Conservation (phyloP, 2,329 filamentous ascomycete species). For the Torrubiellomyces zombiae region DNA sequence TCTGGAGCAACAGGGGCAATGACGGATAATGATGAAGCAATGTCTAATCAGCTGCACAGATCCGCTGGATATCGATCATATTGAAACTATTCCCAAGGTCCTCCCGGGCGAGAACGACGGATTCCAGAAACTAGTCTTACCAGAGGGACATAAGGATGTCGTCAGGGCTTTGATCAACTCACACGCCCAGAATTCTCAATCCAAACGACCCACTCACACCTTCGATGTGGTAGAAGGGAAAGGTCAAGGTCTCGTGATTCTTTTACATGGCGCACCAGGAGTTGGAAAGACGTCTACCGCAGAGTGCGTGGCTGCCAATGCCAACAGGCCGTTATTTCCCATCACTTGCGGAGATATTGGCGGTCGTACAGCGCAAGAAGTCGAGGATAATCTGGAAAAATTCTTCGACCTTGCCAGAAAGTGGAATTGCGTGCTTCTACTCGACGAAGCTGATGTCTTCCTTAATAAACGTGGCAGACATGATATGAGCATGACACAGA, state of each 20-base stretch:
- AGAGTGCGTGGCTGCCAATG: conserved; percentile 35
- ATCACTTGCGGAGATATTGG: conserved; percentile 33
- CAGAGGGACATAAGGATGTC: too few species aligned
- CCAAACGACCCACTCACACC: too few species aligned
- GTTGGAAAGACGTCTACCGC: conserved; percentile 41
- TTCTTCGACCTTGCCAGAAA: conserved; percentile 31
- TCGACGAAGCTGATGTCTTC: conserved; percentile 46
- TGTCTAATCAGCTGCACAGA: too few species aligned
- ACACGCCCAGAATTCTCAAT: too few species aligned
- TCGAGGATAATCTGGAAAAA: conserved; percentile 28
- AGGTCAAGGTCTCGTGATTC: conserved; percentile 31
- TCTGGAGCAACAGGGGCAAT: too few species aligned
- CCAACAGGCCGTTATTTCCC: conserved; percentile 31
- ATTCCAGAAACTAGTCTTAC: too few species aligned
- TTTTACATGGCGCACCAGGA: conserved; percentile 35
- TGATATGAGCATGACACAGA: conserved; percentile 28
- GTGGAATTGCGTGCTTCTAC: conserved; percentile 33
- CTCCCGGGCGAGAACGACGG: too few species aligned
- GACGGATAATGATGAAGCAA: too few species aligned
- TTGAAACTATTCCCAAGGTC: too few species aligned
- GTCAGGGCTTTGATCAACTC: too few species aligned
- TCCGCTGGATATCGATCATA: too few species aligned
- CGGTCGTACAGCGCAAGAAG: conserved; percentile 16
- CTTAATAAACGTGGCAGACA: conserved; percentile 30
- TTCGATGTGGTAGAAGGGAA: conserved; percentile 33